Evolutionary conservation across 345 rosid species (phyloP), one percentile per base, ranked within the genome.

Genomic region (Noccaea caerulescens): DNA sequence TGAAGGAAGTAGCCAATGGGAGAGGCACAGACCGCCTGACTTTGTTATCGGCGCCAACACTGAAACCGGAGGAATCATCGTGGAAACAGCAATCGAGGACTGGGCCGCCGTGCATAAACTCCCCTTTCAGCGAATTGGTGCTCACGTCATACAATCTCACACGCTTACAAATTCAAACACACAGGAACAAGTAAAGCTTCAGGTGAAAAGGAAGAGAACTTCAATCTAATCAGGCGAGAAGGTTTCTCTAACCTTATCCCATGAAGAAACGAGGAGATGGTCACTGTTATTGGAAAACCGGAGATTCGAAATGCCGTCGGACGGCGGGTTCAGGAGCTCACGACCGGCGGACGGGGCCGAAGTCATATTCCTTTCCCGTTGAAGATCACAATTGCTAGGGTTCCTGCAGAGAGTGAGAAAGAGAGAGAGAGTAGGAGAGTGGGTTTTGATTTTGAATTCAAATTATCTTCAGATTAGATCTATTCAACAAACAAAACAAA

Each of bases 61-160:
- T 95, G 68, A 95, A 95, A 4, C 96, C 98, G 39, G 99, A 95
- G 27, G 97, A 92, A 72, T 95, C 99, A 23, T 94, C 99, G 58
- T 95, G 98, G 80, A 95, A 95, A 83, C 99, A 95, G 82, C 99
- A 95, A 65, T 95, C 99, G 7, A 95, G 93, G 11, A 95, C 98
- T 4, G 98, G 80, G 0, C 98, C 99, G 11, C 97, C 97, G 69
- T 92, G 98, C 82, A 84, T 62, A 80, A 95, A 95, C 82, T 92
- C 98, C 3, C 98, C 98, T 53, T 83, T 81, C 75, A 92, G 76
- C 25, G 81, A 81, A 77, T 92, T 79, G 53, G 92, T 82, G 64
- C 89, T 86, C 25, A 96, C 97, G 56, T 95, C 96, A 69, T 90
- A 95, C 81, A 95, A 63, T 66, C 92, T 83, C 70, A 92, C 96